Evolutionary conservation across 2,329 filamentous ascomycete species (phyloP).

Genomic region (Phyllosticta ampelicida): DNA sequence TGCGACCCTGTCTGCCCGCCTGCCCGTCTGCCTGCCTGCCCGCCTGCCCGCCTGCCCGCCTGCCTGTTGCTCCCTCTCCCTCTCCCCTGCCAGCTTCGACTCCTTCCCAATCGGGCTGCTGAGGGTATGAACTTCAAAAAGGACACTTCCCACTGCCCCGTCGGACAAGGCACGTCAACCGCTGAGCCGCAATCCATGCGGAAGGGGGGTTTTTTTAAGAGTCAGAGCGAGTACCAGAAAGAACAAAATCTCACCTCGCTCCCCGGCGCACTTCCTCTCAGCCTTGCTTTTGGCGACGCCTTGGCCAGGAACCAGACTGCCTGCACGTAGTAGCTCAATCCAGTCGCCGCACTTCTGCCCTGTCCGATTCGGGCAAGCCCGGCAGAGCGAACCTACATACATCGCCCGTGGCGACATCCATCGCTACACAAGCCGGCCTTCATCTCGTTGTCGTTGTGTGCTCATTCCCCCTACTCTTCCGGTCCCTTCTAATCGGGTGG

Average conservation of each 20-base stretch:
- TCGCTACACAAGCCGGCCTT: not conserved
- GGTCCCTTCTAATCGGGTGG: not conserved
- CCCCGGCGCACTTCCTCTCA: not conserved
- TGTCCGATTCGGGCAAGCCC: not conserved
- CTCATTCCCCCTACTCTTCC: not conserved
- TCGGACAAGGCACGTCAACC: constrained; percentile 36
- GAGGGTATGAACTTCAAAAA: constrained; percentile 34
- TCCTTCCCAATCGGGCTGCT: not conserved
- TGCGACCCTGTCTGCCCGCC: not conserved
- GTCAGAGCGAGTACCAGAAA: not conserved
- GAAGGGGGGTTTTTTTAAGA: too few species aligned
- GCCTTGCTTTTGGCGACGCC: constrained; percentile 7
- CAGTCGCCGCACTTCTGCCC: not conserved
- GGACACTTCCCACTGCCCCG: constrained; percentile 32
- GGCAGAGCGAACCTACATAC: not conserved
- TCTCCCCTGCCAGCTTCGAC: constrained; percentile 6
- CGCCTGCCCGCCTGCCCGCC: too few species aligned
- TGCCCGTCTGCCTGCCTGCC: too few species aligned
- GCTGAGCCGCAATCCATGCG: constrained; percentile 17
- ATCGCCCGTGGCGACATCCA: not conserved
- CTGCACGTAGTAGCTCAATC: constrained; percentile 4
- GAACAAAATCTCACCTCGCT: not conserved
- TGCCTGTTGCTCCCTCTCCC: not conserved
- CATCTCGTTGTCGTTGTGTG: not conserved
- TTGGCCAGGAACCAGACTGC: not conserved